Percentiles rank a stretch among this genome's conserved stretches.
Evolutionary conservation across 192 early-diverging fungal genomes (phyloP).

Genomic region (Lobosporangium transversale): DNA sequence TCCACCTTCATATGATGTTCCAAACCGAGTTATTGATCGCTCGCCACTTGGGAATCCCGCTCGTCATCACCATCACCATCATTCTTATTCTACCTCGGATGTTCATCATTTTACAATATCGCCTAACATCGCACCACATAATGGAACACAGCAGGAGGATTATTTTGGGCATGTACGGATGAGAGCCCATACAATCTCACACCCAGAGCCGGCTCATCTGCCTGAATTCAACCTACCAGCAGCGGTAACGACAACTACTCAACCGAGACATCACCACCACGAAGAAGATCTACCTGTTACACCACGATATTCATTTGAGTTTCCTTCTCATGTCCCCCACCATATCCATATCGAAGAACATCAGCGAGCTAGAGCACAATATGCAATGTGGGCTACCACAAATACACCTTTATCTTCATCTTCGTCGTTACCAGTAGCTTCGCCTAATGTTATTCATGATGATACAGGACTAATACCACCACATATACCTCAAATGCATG

Average conservation of each 20-base stretch:
- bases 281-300: constrained; percentile 6
- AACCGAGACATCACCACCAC: not conserved
- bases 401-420: not conserved
- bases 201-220: constrained; percentile 4
- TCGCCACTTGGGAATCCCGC: constrained; percentile 18
- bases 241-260: too few species aligned
- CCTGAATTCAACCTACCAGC: not conserved
- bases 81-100: constrained; percentile 10
- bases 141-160: constrained; percentile 4
- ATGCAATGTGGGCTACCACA: not conserved
- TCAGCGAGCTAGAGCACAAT: constrained; percentile 26
- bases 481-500: too few species aligned
- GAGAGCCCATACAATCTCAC: constrained; percentile 34
- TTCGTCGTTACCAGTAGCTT: too few species aligned
- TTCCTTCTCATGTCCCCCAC: constrained; percentile 41
- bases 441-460: too few species aligned
- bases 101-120: not conserved
- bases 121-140: not conserved
- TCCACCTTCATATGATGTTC: constrained; percentile 43
- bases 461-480: too few species aligned
- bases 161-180: constrained; percentile 26
- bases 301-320: constrained; percentile 49
- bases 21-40: constrained; percentile 25
- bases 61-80: constrained; percentile 5
- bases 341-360: constrained; percentile 26